Base-by-base conservation (phyloP, 257 asterid genomes). In the Striga asiatica region DNA sequence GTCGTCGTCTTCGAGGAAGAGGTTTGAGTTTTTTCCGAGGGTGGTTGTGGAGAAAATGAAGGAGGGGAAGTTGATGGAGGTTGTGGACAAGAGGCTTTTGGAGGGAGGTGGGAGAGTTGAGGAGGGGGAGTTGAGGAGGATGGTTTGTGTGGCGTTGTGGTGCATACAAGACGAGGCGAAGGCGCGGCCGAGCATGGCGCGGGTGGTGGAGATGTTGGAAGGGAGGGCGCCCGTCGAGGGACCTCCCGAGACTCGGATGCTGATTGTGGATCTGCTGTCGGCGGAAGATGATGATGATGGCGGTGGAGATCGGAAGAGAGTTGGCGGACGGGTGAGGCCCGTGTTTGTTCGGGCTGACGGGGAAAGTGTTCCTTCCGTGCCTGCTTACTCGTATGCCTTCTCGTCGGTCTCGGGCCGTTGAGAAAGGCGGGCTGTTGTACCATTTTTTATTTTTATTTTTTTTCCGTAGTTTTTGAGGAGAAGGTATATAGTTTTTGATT, bases 181-280 rank as follows among this genome's bases (percentile, higher is more conserved):
- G 72, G 59, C 58, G 3, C 66, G 96, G 77, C 96, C 96, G 4
- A 76, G 68, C 25, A 87, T 87, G 96, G 64, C 62, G 6, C 54
- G 10, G 14, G 94, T 87, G 27, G 94, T 87, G 23, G 96, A 87
- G n/a, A 87, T 87, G 96, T 50, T 87, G 0, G 93, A 83, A 54
- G 85, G 89, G 16, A 76, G 86, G 12, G 67, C 22, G n/a, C 47
- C 54, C 0, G 67, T 83, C 29, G 82, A 81, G 19, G 77, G 71
- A 21, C 89, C 94, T 0, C 81, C 80, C 6, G 65, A 67, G 1
- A 67, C 83, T 1, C 71, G 71, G 51, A 79, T 81, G 84, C 60
- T 77, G 0, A 47, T 79, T 0, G 77, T 73, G 7, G 89, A 87
- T 56, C 53, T 83, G 12, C 35, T 83, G 31, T 48, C 79, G 0